Base-by-base conservation (phyloP, 2,329 filamentous ascomycete genomes). In the Leptodontidium sp. region DNA sequence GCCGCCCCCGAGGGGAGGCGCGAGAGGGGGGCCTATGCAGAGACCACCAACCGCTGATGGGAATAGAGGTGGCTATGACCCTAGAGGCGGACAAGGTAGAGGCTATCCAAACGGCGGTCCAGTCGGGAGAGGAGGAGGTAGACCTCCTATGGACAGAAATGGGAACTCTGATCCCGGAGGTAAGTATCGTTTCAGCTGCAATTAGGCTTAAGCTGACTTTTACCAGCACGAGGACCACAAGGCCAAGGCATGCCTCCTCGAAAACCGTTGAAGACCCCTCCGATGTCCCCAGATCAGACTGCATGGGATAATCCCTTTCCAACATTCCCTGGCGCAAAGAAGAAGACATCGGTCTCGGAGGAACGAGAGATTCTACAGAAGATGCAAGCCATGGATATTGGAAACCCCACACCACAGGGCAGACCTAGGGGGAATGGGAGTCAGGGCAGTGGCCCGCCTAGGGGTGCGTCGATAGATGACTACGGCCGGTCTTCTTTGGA, bases 281-380 rank as follows among this genome's bases (percentile, higher is more conserved):
- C 79, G 3, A 78, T 78, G 59, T 82, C 80, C 43, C 79, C 82
- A 55, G 78, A 80, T 52, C 75, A 73, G 32, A 65, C 78, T 49
- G 70, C 79, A 35, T 85, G 81, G 77, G 85, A 87, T 67, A 84
- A 82, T 71, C 84, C 84, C 2, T 86, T 86, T 66, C 84, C 84
- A 32, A 75, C 80, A 5, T 84, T 81, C 61, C 78, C 78, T 77
- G 70, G 80, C 74, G 72, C 77, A 71, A 70, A 79, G 75, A 77
- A 81, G 77, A 84, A 75, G 77, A 79, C 69, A 72, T 77, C 66
- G 78, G 80, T 79, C 76, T 79, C 43, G 75, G 79, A 72, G 76
- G 83, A 81, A 68, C 72, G 74, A 53, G 71, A 76, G n/a, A 77
- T 79, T 35, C 62, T 75, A 35, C 58, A 77, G 26, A 74, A 75